Evolutionary conservation across 306 rosid species (phyloP), one percentile per base, ranked within the genome.

Genomic region (Sophora flavescens): DNA sequence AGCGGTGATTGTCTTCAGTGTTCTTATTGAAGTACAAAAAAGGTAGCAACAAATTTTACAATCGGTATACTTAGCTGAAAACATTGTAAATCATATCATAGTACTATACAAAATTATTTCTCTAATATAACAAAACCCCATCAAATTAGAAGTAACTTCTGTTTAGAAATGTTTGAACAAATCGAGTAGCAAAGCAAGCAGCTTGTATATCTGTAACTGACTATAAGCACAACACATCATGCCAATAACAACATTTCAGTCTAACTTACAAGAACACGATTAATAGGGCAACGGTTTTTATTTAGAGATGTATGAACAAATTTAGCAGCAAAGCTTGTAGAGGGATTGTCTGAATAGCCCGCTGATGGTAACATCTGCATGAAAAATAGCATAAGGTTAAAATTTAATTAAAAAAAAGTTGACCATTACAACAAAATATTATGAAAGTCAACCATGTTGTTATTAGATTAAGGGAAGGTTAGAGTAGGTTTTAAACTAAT

Each of bases 291-390:
- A 26, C 99, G 97, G 69, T 92, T 91, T 84, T 95, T 95, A 87
- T 95, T 95, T 74, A 93, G 79, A 60, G 99, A 95, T 36, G 99
- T 95, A 82, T 95, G 99, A 45, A 92, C 99, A 82, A 90, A 95
- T 85, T 95, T 95, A 28, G 97, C 88, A 36, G 93, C 89, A 87
- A 95, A 95, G 90, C 97, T 91, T 22, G 96, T 92, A 62, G 99
- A 91, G 64, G 99, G 99, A 81, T 95, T 95, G 84, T 95, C 97
- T 80, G 97, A 75, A 84, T 95, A 90, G 36, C 97, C 97, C 66
- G 83, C 92, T 41, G 97, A 72, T 3, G 99, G 97, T 86, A 95
- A 82, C 93, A 95, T 87, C 99, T 95, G 86, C 86, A 84, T 45
- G 36, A 59, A 79, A 61, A 71, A 73, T 54, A 71, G 62, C 63